Percentiles rank a stretch among this genome's conserved stretches.
Conservation (phyloP, 2,329 filamentous ascomycete species). For the Westerdykella aurantiaca region DNA sequence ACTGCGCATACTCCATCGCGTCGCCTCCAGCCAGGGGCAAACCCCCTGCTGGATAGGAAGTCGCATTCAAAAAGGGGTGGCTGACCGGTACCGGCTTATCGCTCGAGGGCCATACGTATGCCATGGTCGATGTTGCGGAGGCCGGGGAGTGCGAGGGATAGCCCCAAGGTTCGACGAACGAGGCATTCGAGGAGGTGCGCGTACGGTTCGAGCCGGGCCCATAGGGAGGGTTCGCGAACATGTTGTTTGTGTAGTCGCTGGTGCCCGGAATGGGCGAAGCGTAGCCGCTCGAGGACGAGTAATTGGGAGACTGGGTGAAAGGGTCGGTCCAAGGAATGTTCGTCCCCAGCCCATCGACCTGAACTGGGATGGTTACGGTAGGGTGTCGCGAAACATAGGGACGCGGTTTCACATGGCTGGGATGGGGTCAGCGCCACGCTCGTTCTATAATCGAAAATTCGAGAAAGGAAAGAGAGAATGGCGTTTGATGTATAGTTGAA, state of each 20-base stretch:
- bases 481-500: constrained; percentile 19
- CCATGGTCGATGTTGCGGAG: constrained; percentile 30
- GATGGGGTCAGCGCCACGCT: not conserved
- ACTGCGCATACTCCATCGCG: constrained; percentile 22
- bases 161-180: constrained; percentile 29
- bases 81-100: constrained; percentile 24
- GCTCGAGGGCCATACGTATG: constrained; percentile 24
- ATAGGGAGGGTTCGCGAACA: constrained; percentile 27
- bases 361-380: constrained; percentile 13
- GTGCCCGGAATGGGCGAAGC: constrained; percentile 24
- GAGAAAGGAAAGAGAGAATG: constrained; percentile 8
- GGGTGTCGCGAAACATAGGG: constrained; percentile 9
- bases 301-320: constrained; percentile 25
- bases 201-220: constrained; percentile 22
- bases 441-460: not conserved
- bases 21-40: constrained; percentile 18
- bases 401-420: constrained; percentile 17
- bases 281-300: constrained; percentile 32
- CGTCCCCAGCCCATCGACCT: constrained; percentile 15
- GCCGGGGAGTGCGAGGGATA: constrained; percentile 31
- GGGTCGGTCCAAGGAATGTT: constrained; percentile 22
- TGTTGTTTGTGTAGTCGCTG: constrained; percentile 23
- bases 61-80: constrained; percentile 17
- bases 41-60: constrained; percentile 22
- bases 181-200: constrained; percentile 35